Conservation (phyloP, 192 early-diverging fungal species). For the Chytriomyces sp. region DNA sequence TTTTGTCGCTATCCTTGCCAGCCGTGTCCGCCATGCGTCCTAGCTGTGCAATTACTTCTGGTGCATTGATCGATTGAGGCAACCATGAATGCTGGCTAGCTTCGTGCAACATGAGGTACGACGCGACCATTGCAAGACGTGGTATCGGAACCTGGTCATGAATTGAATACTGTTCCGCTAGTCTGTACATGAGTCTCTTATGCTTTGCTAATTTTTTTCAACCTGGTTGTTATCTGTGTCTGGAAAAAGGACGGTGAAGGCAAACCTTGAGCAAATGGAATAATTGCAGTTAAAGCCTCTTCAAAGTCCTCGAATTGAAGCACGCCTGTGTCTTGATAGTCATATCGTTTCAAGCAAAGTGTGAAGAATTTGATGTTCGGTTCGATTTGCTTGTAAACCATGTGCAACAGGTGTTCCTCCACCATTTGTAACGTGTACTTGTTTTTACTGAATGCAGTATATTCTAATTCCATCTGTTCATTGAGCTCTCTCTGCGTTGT, state of each 20-base stretch:
- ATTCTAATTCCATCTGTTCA: slow-evolving; percentile 58
- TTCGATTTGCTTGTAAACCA: slow-evolving; percentile 46
- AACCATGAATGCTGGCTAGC: slow-evolving; percentile 40
- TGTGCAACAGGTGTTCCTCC: slow-evolving; percentile 53
- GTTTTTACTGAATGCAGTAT: slow-evolving; percentile 54
- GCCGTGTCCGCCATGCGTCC: slow-evolving; percentile 1
- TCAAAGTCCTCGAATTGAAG: slow-evolving; percentile 50
- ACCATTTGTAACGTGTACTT: slow-evolving; percentile 39
- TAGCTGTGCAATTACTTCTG: slow-evolving; percentile 32
- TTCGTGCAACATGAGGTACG: slow-evolving; percentile 39
- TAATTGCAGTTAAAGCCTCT: slow-evolving; percentile 36
- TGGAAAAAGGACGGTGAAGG: neutral
- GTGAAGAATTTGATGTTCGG: slow-evolving; percentile 46
- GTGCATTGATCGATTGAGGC: slow-evolving; percentile 41
- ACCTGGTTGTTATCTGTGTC: slow-evolving; percentile 13
- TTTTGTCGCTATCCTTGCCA: slow-evolving; percentile 6
- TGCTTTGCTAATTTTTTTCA: slow-evolving; percentile 8
- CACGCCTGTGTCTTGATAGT: slow-evolving; percentile 38
- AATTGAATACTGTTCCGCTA: slow-evolving; percentile 35
- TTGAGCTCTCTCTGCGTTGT: slow-evolving; percentile 46
- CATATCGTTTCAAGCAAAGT: slow-evolving; percentile 32
- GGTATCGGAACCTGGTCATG: slow-evolving; percentile 35
- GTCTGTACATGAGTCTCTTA: slow-evolving; percentile 36
- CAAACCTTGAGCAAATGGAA: slow-evolving; percentile 19
- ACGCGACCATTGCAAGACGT: slow-evolving; percentile 36